Base-by-base conservation (phyloP, 1,284 basidiomycete genomes). In the Ganoderma sinense region DNA sequence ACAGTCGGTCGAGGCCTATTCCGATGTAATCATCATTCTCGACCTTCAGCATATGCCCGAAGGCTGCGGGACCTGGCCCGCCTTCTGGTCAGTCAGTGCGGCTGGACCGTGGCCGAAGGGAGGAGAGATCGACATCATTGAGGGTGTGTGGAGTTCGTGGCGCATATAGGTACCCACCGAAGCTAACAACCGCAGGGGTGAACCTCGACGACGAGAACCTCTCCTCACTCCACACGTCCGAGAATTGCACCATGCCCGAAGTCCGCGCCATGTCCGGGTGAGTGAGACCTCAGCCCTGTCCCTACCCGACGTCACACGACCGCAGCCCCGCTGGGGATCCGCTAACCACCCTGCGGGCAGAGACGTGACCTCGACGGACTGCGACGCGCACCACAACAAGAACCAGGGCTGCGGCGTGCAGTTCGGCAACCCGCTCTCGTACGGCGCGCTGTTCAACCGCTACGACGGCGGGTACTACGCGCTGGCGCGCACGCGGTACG, bases 401-500 rank as follows among this genome's bases (percentile, higher is more conserved):
- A 91, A 92, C 75, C 83, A 86, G 74, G 91, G 90, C n/a, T 92
- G 91, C 76, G 88, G 89, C 59, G 86, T 87, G 48, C 76, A 78
- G 23, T 85, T 88, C 73, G 78, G 74, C 20, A 80, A 80, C 20
- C 69, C 77, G 16, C 79, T 77, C n/a, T 85, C 88, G 26, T 90
- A 85, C 73, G 89, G 89, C 16, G 26, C 78, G 33, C 74, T 72
- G 29, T 88, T 90, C 81, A 91, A 91, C 78, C 66, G 68, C 6
- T 78, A 77, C 43, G 81, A 83, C 29, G 89, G 89, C 26, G 89
- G 89, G 6, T 87, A 81, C 78, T 88, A 82, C 72, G 86, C 77
- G 61, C 79, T 88, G 81, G 75, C 78, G 72, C 84, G 84, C 67
- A 79, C 79, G 20, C 69, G 71, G 23, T 41, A 55, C 13, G 75